Evolutionary conservation across 345 rosid species (phyloP), one percentile per base, ranked within the genome.

Genomic region (Psidium guajava): DNA sequence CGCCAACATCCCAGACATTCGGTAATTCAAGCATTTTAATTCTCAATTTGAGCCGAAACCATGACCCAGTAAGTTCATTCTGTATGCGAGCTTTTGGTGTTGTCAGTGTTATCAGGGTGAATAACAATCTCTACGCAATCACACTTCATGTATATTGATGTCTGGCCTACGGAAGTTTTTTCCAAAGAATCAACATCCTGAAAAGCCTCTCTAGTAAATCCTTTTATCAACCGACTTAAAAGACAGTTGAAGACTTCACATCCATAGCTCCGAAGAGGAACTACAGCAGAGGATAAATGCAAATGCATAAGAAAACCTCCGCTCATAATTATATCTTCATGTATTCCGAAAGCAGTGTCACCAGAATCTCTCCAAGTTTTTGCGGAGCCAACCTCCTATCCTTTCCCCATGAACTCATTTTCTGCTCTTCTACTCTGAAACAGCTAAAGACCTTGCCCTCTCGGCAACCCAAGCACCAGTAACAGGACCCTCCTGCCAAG

Each of bases 31-130:
- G 86, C 85, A 92, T 93, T 87, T 87, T 91, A 88, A 96, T 87
- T 83, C 90, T 91, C 87, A 97, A 90, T 86, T 92, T 93, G 28
- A 97, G 87, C 88, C 84, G 87, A 85, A 86, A 84, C 99, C 99
- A 96, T 44, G 95, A 90, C 82, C 99, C 98, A 74, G 95, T 94
- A 88, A 96, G 98, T 90, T 93, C 96, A 82, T 85, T 91, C 90
- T 93, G 95, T 88, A 95, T 89, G n/a, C 73, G 94, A 90, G 86
- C 88, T 86, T 87, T 90, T 91, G 54, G 90, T 81, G 86, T 86
- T 90, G 44, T 88, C 92, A 85, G 59, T 92, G n/a, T 87, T 82
- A 86, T 93, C 91, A 64, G 95, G 96, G 89, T 90, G 92, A 86
- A 97, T 87, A 75, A 87, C 86, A 89, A 94, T 86, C 89, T 95